phyloP scores from a whole-genome alignment of 2,329 filamentous ascomycete species.

The Penicillium sclerotigenum region DNA sequence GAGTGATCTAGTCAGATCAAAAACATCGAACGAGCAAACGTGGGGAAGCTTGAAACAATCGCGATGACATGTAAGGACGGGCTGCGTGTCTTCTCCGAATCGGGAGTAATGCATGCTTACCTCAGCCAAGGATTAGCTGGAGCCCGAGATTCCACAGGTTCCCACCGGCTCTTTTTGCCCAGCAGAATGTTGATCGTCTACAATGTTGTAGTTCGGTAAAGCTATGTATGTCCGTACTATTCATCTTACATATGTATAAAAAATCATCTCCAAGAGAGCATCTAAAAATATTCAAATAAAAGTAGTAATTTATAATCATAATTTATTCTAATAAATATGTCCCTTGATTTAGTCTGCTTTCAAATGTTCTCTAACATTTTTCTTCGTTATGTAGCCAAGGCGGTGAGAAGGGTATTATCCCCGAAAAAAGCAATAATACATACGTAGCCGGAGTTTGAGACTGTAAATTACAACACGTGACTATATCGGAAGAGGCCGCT shows the following conservation, averaged over 20 bases:
- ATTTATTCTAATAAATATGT: neutral
- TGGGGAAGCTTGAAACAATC: conserved; percentile 8
- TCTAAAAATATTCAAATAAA: neutral
- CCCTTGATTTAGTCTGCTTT: neutral
- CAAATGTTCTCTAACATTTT: neutral
- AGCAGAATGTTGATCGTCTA: neutral
- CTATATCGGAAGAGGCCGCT: conserved; percentile 33
- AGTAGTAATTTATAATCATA: rapidly evolving
- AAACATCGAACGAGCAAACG: conserved; percentile 21
- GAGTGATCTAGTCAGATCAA: conserved; percentile 27
- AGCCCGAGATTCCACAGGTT: neutral
- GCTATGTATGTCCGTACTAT: too few species aligned
- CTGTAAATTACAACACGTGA: conserved; percentile 11
- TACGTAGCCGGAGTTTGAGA: neutral
- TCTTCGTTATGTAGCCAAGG: neutral
- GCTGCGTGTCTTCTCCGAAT: conserved; percentile 33
- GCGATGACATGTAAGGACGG: conserved; percentile 13
- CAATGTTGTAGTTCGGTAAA: neutral
- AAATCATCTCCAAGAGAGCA: too few species aligned
- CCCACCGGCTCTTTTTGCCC: neutral
- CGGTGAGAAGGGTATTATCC: neutral
- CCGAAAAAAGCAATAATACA: neutral
- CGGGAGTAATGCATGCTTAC: conserved; percentile 26
- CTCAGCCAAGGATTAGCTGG: neutral
- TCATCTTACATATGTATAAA: neutral